phyloP scores from a whole-genome alignment of 805 yeast species.

The Candida namnaoensis region DNA sequence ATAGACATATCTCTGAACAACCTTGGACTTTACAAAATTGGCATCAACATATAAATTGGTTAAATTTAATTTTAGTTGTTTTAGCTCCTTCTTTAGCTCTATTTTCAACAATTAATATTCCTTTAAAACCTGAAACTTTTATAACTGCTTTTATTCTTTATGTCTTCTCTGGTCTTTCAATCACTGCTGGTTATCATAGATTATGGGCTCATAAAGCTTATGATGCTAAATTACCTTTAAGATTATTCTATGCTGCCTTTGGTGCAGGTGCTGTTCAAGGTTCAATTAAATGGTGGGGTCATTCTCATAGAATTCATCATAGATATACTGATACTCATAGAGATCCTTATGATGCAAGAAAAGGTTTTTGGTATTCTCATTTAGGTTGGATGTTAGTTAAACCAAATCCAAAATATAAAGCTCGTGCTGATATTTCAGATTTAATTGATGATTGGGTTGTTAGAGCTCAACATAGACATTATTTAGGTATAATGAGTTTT shows the following conservation, averaged over 20 bases:
- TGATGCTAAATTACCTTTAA: constrained; percentile 50
- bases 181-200: constrained; percentile 82
- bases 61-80: constrained; percentile 58
- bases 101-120: constrained; percentile 30
- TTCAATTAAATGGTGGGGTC: constrained; percentile 86
- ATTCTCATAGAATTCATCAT: constrained; percentile 79
- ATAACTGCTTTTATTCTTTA: constrained; percentile 43
- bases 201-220: constrained; percentile 73
- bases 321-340: constrained; percentile 77
- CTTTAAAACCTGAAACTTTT: constrained; percentile 35
- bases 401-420: constrained; percentile 76
- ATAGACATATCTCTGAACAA: constrained; percentile 61
- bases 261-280: constrained; percentile 85
- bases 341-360: constrained; percentile 83
- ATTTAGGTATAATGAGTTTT: constrained; percentile 49
- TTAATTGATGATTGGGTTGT: constrained; percentile 74
- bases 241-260: constrained; percentile 60
- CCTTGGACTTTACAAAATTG: constrained; percentile 72
- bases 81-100: constrained; percentile 52
- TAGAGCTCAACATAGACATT: constrained; percentile 75
- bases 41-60: constrained; percentile 72
- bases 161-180: constrained; percentile 57
- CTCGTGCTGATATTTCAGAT: constrained; percentile 76
- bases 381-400: constrained; percentile 79
- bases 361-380: constrained; percentile 78